phyloP scores from a whole-genome alignment of 805 yeast genomes.

The Ogataea corticis region DNA sequence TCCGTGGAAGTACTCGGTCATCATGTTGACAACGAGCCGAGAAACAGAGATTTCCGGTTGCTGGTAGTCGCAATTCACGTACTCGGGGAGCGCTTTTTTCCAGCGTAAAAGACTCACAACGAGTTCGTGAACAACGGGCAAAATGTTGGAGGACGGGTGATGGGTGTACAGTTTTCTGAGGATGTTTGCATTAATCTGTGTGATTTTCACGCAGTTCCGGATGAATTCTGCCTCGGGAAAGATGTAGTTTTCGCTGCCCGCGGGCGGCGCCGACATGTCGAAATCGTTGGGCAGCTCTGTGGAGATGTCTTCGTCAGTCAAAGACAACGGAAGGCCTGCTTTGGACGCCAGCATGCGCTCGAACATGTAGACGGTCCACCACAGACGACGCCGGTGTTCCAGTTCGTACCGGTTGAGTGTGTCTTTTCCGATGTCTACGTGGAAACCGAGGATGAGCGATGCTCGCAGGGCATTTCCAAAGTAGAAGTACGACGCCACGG shows the following conservation, averaged over 20 bases:
- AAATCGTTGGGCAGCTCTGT: conserved; percentile 75
- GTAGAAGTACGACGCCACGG: conserved; percentile 77
- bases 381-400: conserved; percentile 46
- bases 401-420: conserved; percentile 50
- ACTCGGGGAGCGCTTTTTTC: conserved; percentile 65
- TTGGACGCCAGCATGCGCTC: conserved; percentile 77
- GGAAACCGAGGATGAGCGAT: conserved; percentile 73
- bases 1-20: conserved; percentile 84
- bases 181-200: conserved; percentile 75
- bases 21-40: conserved; percentile 67
- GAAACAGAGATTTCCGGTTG: conserved; percentile 56
- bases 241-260: conserved; percentile 62
- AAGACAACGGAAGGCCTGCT: conserved; percentile 76
- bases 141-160: conserved; percentile 73
- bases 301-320: conserved; percentile 80
- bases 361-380: conserved; percentile 44
- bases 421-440: conserved; percentile 77
- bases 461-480: conserved; percentile 76
- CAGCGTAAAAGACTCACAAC: conserved; percentile 67
- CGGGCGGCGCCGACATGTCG: conserved; percentile 62
- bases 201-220: conserved; percentile 73
- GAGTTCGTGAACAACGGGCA: conserved; percentile 70
- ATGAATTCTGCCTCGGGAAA: conserved; percentile 80
- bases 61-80: conserved; percentile 62
- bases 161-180: conserved; percentile 68